Conservation (phyloP, 1,284 basidiomycete genomes). For the Cystobasidium pallidum region DNA sequence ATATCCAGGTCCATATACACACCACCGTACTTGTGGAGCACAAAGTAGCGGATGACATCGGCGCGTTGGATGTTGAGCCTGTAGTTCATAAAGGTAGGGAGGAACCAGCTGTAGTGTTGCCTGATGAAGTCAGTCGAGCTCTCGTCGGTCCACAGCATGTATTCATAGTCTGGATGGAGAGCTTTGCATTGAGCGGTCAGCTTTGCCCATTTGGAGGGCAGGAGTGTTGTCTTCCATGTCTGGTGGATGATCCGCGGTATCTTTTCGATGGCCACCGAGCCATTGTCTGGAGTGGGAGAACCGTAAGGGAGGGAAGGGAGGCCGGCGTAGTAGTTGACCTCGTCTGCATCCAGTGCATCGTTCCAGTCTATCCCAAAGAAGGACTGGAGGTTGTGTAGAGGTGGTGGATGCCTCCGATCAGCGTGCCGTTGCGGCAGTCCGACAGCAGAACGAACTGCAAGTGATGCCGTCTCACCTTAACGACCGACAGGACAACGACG, state of each 20-base stretch:
- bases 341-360: slow-evolving; percentile 77
- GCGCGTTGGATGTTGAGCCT: slow-evolving; percentile 92
- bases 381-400: slow-evolving; percentile 16
- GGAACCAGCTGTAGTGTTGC: slow-evolving; percentile 83
- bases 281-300: background rate
- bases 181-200: slow-evolving; percentile 55
- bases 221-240: slow-evolving; percentile 91
- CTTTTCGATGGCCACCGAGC: slow-evolving; percentile 7
- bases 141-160: slow-evolving; percentile 96
- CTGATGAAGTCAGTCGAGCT: slow-evolving; percentile 86
- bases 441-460: too few species aligned
- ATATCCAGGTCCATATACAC: slow-evolving; percentile 97
- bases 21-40: slow-evolving; percentile 92
- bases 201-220: slow-evolving; percentile 75
- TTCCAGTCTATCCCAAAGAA: slow-evolving; percentile 81
- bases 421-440: too few species aligned
- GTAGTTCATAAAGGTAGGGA: slow-evolving; percentile 90
- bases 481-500: slow-evolving; percentile 84
- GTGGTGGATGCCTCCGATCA: background rate
- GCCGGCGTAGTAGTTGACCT: slow-evolving; percentile 60
- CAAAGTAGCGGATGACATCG: slow-evolving; percentile 93
- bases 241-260: slow-evolving; percentile 93
- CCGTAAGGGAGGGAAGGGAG: slow-evolving; percentile 22
- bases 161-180: slow-evolving; percentile 66
- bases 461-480: slow-evolving; percentile 76